A percentile compares a stretch with the other conserved stretches of the same genome.
phyloP scores from a whole-genome alignment of 2,329 filamentous ascomycete genomes.

The Xylaria sp. region DNA sequence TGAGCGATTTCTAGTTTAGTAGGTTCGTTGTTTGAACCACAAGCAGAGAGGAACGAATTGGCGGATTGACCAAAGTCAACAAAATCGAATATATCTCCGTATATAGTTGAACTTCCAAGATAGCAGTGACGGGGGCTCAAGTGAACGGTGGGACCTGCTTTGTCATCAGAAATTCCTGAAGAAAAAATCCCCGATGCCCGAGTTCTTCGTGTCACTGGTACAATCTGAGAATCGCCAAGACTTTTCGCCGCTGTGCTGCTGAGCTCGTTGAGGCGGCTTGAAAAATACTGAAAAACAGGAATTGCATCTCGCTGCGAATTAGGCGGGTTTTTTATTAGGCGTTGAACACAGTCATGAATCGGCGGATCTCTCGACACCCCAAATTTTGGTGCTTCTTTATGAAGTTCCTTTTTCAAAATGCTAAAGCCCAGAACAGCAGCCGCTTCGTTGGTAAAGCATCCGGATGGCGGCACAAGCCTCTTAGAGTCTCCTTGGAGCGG shows the following conservation, averaged over 20 bases:
- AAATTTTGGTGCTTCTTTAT: conserved; percentile 79
- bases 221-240: conserved; percentile 69
- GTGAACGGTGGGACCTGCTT: conserved; percentile 51
- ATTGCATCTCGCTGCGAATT: conserved; percentile 68
- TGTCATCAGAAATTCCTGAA: conserved; percentile 45
- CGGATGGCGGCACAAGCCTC: conserved; percentile 70
- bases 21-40: conserved; percentile 90
- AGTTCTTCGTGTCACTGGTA: conserved; percentile 63
- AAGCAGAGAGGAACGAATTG: conserved; percentile 85
- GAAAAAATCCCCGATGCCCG: conserved; percentile 33
- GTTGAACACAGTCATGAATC: conserved; percentile 76
- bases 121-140: conserved; percentile 78
- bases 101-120: conserved; percentile 72
- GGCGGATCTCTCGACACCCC: conserved; percentile 83
- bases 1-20: conserved; percentile 84
- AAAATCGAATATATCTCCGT: conserved; percentile 93
- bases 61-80: conserved; percentile 90
- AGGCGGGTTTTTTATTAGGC: conserved; percentile 75
- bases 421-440: conserved; percentile 81
- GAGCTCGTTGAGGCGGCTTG: conserved; percentile 76
- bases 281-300: conserved; percentile 81
- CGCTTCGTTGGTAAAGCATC: conserved; percentile 82
- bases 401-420: conserved; percentile 77
- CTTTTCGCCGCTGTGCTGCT: conserved; percentile 63
- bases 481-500: conserved; percentile 73